Evolutionary conservation across 768 basidiomycete genomes (phyloP), one percentile per base, ranked within the genome.

Genomic region (Holtermanniella nyarrowii): DNA sequence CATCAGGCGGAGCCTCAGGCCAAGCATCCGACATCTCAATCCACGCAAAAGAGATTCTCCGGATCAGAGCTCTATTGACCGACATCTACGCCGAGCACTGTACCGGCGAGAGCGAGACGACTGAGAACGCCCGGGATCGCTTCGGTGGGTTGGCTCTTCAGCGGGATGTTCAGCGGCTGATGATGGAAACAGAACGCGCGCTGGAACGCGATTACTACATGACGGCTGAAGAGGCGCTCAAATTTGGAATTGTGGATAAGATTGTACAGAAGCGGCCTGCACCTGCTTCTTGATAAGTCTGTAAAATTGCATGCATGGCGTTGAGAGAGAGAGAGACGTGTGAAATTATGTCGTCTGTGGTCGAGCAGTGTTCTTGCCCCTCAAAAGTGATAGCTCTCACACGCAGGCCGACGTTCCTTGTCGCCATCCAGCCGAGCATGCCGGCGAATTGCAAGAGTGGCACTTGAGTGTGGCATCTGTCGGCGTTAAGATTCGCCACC

Each of bases 21-120:
- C 90, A 93, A 69, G 93, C 93, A 20, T 84, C 84, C 39, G 93
- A 97, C 72, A 93, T 97, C 60, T 88, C 89, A n/a, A 91, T 93
- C 56, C 88, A 93, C 66, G 93, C 93, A 3, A 86, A 85, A 70
- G 90, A 96, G 74, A 97, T 97, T 63, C 78, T 97, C 23, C 82
- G 90, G 40, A 83, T 91, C 56, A 79, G 91, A 42, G 80, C 85
- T 55, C 71, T 83, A 3, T 75, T 96, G 48, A 95, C 91, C 18
- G 77, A 79, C 46, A 89, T 95, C 66, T 95, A 95, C 76, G 86
- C 86, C 68, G 77, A 77, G 57, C 91, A 96, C 66, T 95, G 91
- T 72, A 77, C 73, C 16, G 79, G 76, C 58, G 74, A 76, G 44
- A 80, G 76, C 25, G 89, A 95, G 74, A 76, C 68, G 51, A 74